Evolutionary conservation across 306 rosid genomes (phyloP), one percentile per base, ranked within the genome.

Genomic region (Dalbergia cultrata): DNA sequence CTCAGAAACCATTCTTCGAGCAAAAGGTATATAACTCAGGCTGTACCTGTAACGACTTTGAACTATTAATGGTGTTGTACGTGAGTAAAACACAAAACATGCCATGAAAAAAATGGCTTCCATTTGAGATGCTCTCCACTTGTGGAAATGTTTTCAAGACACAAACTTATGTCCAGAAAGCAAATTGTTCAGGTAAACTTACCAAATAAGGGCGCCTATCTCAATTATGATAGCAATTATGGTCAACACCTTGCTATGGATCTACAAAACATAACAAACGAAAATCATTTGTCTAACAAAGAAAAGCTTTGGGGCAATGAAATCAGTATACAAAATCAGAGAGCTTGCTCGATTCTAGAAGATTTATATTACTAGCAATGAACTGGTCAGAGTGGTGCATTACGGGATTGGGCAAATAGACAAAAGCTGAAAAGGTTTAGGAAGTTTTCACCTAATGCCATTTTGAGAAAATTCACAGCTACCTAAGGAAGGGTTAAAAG

Each of bases 1-100:
- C 77, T 83, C 82, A 6, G 99, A 95, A 67, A 95, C 97, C 89
- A 93, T 91, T 86, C 94, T 91, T 85, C 98, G 93, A 73, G 99
- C 99, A 87, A 95, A 95, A 39, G 99, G 98, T 78, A 95, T 95
- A 74, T 95, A 93, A 72, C 99, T 95, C 84, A 95, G 72, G 75
- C 97, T 89, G 82, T 95, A 95, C 99, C 99, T 95, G 98, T 78
- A 85, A 76, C 59, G 78, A 19, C 19, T 17, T 69, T 77, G 72
- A 85, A 49, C 31, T 53, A 66, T 70, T 75, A 81, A 41, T 59
- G 72, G 45, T 64, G 45, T 50, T 11, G 14, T 22, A 47, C 3
- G 18, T 3, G 59, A 13, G 37, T 52, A 41, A 13, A 71, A 76
- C 22, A 56, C 31, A 8, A 56, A 56, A 72, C 16, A 56, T 45